phyloP scores from a whole-genome alignment of 176 grass and related monocot genomes.

The Ensete glaucum region DNA sequence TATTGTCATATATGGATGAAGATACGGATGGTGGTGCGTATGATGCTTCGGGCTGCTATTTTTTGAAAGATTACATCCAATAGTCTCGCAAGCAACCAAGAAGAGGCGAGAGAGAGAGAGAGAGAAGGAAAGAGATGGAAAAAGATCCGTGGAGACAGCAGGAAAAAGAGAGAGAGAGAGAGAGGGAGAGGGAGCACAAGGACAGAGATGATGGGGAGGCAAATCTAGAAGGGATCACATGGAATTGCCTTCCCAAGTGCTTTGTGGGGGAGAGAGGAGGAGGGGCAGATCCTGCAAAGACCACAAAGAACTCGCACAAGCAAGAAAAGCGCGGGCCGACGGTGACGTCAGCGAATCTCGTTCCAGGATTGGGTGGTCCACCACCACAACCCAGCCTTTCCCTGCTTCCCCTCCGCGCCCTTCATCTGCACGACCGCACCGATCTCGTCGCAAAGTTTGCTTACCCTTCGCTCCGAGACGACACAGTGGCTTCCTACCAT shows the following conservation, averaged over 20 bases:
- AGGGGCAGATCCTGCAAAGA: not conserved
- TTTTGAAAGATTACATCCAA: not conserved
- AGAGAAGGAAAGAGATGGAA: not conserved
- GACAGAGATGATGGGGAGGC: constrained; percentile 13
- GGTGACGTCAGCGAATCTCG: constrained; percentile 71
- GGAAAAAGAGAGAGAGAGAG: constrained; percentile 13
- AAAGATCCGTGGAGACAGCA: constrained; percentile 1
- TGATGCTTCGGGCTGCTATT: constrained; percentile 27
- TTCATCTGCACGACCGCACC: not conserved
- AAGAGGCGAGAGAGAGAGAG: not conserved
- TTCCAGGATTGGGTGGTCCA: constrained; percentile 30
- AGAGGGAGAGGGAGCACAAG: not conserved
- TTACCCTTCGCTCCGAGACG: not conserved
- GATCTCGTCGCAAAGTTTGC: not conserved
- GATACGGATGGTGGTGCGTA: constrained; percentile 29
- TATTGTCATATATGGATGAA: not conserved
- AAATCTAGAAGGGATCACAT: constrained; percentile 42
- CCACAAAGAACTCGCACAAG: not conserved
- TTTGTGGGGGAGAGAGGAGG: not conserved
- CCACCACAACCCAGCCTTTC: constrained; percentile 10
- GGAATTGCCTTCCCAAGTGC: constrained; percentile 14
- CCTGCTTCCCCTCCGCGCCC: not conserved
- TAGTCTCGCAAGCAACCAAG: not conserved
- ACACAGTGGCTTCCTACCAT: not conserved
- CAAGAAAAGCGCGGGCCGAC: not conserved